Evolutionary conservation across 176 grass and related monocot species (phyloP), one percentile per base, ranked within the genome.

Genomic region (Bothriochloa decipiens): DNA sequence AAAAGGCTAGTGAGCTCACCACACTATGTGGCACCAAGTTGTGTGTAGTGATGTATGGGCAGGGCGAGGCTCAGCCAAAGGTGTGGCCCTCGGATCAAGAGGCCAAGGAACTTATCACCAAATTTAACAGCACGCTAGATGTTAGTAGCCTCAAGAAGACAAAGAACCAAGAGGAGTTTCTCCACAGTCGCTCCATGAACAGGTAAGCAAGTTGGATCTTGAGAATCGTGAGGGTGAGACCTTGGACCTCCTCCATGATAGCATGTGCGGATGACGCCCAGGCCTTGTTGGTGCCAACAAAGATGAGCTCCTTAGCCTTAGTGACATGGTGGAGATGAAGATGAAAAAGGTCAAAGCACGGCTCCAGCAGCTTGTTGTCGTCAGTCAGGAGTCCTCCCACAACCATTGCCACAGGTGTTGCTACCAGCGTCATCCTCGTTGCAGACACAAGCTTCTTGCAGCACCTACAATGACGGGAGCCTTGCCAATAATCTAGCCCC

Each of bases 151-250:
- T 58, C 62, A 86, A 68, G 41, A 90, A 87, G 61, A 85, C 52
- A 53, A 17, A 73, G 43, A 84, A 87, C 36, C 70, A 68, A 12
- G 88, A 87, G 42, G 41, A 78, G 3, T 84, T 90, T 77, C 91
- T 96, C 20, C 20, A 26, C 0, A 11, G 49, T 14, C 67, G 87
- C 12, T 83, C 4, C 36, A 18, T 5, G 77, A 76, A 0, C 73
- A 91, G 28, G 6, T 81, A 2, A 5, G 47, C 0, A 93, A 83
- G 23, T 17, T 36, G 2, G 18, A 69, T 0, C 40, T 29, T 1
- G 74, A 77, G 2, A 75, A 53, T 6, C 52, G 32, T 0, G 68
- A 91, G 57, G 3, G 17, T 0, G 20, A 87, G 57, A 57, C 47
- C 9, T 62, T 0, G 8, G 3, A 57, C 4, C 62, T 91, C 25